These are phyloP conservation scores for Paraleonurus japonicus DNA, from an alignment of 257 asterid species.

Conservation along the genomic window DNA sequence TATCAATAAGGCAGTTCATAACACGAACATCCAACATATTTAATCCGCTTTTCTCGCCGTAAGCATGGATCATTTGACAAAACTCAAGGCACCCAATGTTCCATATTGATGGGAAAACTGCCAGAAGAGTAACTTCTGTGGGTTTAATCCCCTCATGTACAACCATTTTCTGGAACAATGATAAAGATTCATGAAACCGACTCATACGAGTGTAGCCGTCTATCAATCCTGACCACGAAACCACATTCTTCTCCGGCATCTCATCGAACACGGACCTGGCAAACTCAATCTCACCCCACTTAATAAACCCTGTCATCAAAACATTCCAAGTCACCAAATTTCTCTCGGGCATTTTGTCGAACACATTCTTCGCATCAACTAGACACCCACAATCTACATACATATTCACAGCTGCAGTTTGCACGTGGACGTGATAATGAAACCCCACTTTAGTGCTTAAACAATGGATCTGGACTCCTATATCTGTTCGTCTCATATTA, in stretches of 20 bases:
- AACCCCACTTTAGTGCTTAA: slow-evolving; percentile 46
- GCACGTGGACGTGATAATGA: slow-evolving; percentile 48
- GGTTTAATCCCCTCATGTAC: slow-evolving; percentile 50
- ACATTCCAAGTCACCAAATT: slow-evolving; percentile 75
- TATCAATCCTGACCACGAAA: slow-evolving; percentile 73
- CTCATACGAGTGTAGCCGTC: slow-evolving; percentile 63
- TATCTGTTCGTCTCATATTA: slow-evolving; percentile 23
- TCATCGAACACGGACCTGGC: slow-evolving; percentile 49
- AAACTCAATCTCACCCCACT: slow-evolving; percentile 51
- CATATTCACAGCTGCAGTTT: slow-evolving; percentile 68
- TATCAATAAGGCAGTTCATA: slow-evolving; percentile 60
- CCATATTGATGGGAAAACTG: slow-evolving; percentile 69
- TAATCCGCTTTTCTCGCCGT: slow-evolving; percentile 53
- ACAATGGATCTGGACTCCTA: slow-evolving; percentile 54
- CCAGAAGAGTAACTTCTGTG: slow-evolving; percentile 61
- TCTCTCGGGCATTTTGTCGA: slow-evolving; percentile 58
- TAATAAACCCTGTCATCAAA: slow-evolving; percentile 56
- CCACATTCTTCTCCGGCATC: slow-evolving; percentile 65
- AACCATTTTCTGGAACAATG: slow-evolving; percentile 50
- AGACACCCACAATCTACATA: slow-evolving; percentile 45
- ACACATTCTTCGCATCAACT: slow-evolving; percentile 49
- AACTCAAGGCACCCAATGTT: slow-evolving; percentile 46
- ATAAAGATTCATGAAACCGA: slow-evolving; percentile 43
- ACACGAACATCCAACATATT: slow-evolving; percentile 57
- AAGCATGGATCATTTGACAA: slow-evolving; percentile 57